Conservation (phyloP, 208 protist species). For the Crithidia expoeki region DNA sequence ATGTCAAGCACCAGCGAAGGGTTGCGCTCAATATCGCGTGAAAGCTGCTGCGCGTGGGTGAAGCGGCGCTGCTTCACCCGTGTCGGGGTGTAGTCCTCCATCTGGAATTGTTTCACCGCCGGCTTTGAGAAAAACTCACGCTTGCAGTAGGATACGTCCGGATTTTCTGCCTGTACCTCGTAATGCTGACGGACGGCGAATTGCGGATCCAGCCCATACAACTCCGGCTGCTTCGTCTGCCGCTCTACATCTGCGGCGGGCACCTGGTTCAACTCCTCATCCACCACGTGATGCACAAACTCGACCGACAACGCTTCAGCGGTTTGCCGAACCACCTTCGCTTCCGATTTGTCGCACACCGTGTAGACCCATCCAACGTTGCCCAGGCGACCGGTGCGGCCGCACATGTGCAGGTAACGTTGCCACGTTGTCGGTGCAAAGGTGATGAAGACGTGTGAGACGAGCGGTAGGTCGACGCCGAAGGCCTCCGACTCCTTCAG, state of each 20-base stretch:
- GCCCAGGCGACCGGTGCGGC: conserved; percentile 67
- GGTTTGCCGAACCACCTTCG: conserved; percentile 57
- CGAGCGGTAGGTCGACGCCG: conserved; percentile 69
- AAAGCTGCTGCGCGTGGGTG: conserved; percentile 56
- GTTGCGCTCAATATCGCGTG: conserved; percentile 57
- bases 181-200: conserved; percentile 82
- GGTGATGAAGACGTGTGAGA: conserved; percentile 86
- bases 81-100: conserved; percentile 84
- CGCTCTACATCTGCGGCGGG: conserved; percentile 48
- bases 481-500: conserved; percentile 81
- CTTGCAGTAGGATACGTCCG: conserved; percentile 65
- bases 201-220: conserved; percentile 86
- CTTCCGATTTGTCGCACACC: conserved; percentile 65
- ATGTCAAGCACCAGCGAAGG: conserved; percentile 57
- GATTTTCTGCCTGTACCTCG: conserved; percentile 76
- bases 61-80: conserved; percentile 57
- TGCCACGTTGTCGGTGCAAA: conserved; percentile 74
- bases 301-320: conserved; percentile 68
- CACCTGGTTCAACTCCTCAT: conserved; percentile 41
- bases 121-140: conserved; percentile 83
- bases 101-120: conserved; percentile 63
- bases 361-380: conserved; percentile 88
- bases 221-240: conserved; percentile 62
- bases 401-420: conserved; percentile 85
- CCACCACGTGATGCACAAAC: conserved; percentile 67